Percentiles rank a stretch among this genome's conserved stretches.
Conservation (phyloP, 192 early-diverging fungal genomes). For the Rhizoclosmatium sp. region DNA sequence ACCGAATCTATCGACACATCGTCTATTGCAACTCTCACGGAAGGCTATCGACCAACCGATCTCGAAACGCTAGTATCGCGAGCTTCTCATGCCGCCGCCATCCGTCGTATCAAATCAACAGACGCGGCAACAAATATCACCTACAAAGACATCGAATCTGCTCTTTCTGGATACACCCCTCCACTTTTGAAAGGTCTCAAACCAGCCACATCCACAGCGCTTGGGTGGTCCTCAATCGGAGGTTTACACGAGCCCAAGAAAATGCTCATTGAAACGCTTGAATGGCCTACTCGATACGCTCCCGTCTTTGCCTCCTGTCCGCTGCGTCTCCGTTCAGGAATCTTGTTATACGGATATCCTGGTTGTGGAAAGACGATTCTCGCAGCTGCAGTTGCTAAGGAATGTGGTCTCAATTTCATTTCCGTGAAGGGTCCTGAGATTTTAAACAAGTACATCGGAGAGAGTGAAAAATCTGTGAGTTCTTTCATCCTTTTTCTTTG, state of each 20-base stretch:
- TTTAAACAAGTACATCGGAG: conserved; percentile 98
- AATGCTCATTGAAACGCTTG: conserved; percentile 87
- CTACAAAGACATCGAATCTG: conserved; percentile 35
- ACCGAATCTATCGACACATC: conserved; percentile 69
- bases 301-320: conserved; percentile 88
- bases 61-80: conserved; percentile 79
- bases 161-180: conserved; percentile 81
- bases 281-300: conserved; percentile 95
- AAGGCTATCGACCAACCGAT: conserved; percentile 88
- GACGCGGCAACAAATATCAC: neutral
- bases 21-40: conserved; percentile 78
- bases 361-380: conserved; percentile 99
- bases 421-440: conserved; percentile 97
- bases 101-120: conserved; percentile 58
- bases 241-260: conserved; percentile 83
- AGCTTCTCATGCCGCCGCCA: conserved; percentile 80
- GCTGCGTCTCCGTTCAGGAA: conserved; percentile 87
- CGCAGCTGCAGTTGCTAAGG: conserved; percentile 93
- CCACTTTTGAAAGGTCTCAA: conserved; percentile 80
- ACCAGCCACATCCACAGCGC: conserved; percentile 71
- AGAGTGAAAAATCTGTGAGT: conserved; percentile 88
- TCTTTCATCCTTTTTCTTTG: neutral
- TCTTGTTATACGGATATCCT: conserved; percentile 94
- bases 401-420: conserved; percentile 97
- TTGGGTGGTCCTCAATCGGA: conserved; percentile 90